Conservation (phyloP, 257 asterid genomes). For the Jacaranda copaia region DNA sequence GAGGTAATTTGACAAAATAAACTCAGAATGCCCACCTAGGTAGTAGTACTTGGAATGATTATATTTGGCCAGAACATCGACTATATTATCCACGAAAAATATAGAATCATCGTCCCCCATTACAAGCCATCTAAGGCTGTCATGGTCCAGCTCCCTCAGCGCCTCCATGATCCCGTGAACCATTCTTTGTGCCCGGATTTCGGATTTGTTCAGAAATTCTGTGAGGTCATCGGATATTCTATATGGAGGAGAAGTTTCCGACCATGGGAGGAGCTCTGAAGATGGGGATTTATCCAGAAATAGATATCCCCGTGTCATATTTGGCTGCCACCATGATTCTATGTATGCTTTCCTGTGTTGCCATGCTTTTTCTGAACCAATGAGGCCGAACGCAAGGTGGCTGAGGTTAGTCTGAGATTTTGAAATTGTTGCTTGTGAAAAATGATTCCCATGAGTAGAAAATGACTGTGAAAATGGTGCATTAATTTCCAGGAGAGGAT, state of each 20-base stretch:
- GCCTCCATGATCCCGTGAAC: slow-evolving; percentile 68
- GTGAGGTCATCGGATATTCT: slow-evolving; percentile 52
- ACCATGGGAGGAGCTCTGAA: slow-evolving; percentile 61
- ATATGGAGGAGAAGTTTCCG: slow-evolving; percentile 60
- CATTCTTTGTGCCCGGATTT: slow-evolving; percentile 43
- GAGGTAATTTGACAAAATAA: slow-evolving; percentile 49
- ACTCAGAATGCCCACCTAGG: slow-evolving; percentile 62
- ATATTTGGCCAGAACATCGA: slow-evolving; percentile 49
- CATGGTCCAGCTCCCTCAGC: slow-evolving; percentile 44
- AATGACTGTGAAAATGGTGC: neutral
- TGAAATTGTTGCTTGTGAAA: neutral
- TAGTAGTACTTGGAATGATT: slow-evolving; percentile 60
- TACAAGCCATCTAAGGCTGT: slow-evolving; percentile 52
- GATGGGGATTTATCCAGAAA: slow-evolving; percentile 56
- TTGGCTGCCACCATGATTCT: slow-evolving; percentile 83
- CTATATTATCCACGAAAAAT: slow-evolving; percentile 65
- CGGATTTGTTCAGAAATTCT: slow-evolving; percentile 31
- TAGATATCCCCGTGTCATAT: slow-evolving; percentile 53
- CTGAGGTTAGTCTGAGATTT: slow-evolving; percentile 39
- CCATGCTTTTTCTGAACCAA: slow-evolving; percentile 63
- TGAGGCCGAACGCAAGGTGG: slow-evolving; percentile 63
- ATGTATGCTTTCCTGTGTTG: slow-evolving; percentile 52
- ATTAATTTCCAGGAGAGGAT: slow-evolving; percentile 3
- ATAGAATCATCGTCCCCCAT: slow-evolving; percentile 88
- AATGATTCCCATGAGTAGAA: neutral